Conservation (phyloP, 2,329 filamentous ascomycete species). For the Keithomyces neogunnii region DNA sequence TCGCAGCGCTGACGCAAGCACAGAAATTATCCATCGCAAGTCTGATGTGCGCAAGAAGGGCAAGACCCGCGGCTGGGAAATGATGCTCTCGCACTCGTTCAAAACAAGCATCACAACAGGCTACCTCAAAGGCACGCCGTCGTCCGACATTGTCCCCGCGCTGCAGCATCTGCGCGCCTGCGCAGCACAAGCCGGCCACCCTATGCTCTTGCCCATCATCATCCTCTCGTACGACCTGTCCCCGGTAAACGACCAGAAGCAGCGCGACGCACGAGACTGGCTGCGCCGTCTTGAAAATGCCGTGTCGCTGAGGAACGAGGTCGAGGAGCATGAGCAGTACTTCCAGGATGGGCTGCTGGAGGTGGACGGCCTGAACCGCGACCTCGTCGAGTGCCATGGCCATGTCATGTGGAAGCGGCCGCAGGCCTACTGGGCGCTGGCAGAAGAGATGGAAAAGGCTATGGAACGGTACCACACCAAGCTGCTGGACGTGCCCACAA, state of each 20-base stretch:
- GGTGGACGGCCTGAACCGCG: slow-evolving; percentile 51
- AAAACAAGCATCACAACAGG: slow-evolving; percentile 47
- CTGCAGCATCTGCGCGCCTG: slow-evolving; percentile 43
- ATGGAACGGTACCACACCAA: slow-evolving; percentile 34
- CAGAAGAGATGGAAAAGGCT: slow-evolving; percentile 37
- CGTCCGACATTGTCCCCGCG: slow-evolving; percentile 42
- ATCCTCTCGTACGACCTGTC: slow-evolving; percentile 51
- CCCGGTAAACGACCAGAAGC: slow-evolving; percentile 48
- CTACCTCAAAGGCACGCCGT: slow-evolving; percentile 52
- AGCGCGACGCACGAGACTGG: slow-evolving; percentile 56
- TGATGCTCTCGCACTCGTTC: slow-evolving; percentile 52
- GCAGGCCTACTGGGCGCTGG: slow-evolving; percentile 49
- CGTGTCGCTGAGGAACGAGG: slow-evolving; percentile 51
- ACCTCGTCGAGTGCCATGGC: slow-evolving; percentile 55
- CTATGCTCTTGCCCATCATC: slow-evolving; percentile 49
- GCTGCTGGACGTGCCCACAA: slow-evolving; percentile 12
- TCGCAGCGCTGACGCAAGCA: too few relatives aligned
- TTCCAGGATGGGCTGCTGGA: slow-evolving; percentile 44
- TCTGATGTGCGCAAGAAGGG: slow-evolving; percentile 59
- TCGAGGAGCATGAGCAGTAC: slow-evolving; percentile 46
- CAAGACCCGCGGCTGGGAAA: slow-evolving; percentile 55
- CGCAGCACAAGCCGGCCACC: slow-evolving; percentile 43
- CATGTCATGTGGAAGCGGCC: slow-evolving; percentile 56
- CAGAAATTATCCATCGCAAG: slow-evolving; percentile 55
- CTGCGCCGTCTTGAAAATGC: slow-evolving; percentile 52